Conservation (phyloP, 495 filamentous ascomycete genomes). For the Aspergillus cristatus region DNA sequence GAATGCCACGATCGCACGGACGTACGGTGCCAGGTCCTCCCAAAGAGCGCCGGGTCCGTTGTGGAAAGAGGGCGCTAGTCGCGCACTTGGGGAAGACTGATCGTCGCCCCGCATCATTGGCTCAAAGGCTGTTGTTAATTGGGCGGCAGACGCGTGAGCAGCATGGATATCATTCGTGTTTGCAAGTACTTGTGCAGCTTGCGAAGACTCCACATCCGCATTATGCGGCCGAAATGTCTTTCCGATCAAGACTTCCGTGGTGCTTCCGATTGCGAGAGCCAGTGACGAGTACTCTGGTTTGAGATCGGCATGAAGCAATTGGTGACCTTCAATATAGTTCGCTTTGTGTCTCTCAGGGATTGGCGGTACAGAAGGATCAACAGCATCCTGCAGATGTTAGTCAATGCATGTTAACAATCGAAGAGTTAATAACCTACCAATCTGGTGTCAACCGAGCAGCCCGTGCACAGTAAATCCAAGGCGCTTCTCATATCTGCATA, state of each 20-base stretch:
- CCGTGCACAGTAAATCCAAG: conserved; percentile 27
- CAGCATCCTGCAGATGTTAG: conserved; percentile 30
- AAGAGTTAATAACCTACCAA: conserved; percentile 20
- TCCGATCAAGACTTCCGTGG: conserved; percentile 25
- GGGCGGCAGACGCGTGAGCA: conserved; percentile 6
- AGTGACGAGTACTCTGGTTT: conserved; percentile 31
- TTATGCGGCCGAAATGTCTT: conserved; percentile 23
- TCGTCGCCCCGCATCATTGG: conserved; percentile 23
- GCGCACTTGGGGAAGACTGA: conserved; percentile 22
- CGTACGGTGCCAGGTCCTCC: conserved; percentile 75
- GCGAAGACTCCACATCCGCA: conserved; percentile 13
- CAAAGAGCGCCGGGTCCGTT: conserved; percentile 51
- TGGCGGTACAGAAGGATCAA: conserved; percentile 55
- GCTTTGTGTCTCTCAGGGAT: conserved; percentile 48
- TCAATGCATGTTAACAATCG: conserved; percentile 2
- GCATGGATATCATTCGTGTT: conserved; percentile 10
- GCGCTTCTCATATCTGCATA: conserved; percentile 28
- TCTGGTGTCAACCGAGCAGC: conserved; percentile 18
- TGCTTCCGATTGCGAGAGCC: conserved; percentile 24
- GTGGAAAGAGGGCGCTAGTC: conserved; percentile 57
- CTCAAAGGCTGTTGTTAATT: conserved; percentile 25
- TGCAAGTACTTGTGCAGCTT: conserved; percentile 19
- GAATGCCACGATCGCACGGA: conserved; percentile 68
- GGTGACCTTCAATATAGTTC: conserved; percentile 56
- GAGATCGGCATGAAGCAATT: conserved; percentile 46